A percentile compares a stretch with the other conserved stretches of the same genome.
Evolutionary conservation across 345 rosid species (phyloP).

Genomic region (Salix viminalis): DNA sequence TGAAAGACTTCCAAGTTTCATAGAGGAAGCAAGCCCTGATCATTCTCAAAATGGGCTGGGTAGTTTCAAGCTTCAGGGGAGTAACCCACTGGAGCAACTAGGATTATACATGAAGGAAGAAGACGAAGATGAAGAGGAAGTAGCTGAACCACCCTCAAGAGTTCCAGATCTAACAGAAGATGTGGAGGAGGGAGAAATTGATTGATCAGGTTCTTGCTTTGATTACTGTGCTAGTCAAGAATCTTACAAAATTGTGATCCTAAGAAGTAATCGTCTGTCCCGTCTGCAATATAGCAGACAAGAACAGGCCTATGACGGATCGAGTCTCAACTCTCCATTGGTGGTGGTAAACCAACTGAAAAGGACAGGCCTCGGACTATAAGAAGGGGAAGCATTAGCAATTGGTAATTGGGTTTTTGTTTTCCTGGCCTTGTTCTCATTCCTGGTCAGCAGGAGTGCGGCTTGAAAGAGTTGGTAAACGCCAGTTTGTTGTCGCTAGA

Average conservation of each 20-base stretch:
- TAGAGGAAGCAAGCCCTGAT: slow-evolving; percentile 56
- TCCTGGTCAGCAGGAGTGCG: background rate
- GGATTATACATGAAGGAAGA: slow-evolving; percentile 76
- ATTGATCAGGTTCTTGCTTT: slow-evolving; percentile 24
- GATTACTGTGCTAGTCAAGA: background rate
- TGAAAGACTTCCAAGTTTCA: slow-evolving; percentile 45
- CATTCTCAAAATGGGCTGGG: slow-evolving; percentile 43
- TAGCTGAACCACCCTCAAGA: slow-evolving; percentile 38
- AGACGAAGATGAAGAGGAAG: slow-evolving; percentile 54
- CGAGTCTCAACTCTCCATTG: background rate
- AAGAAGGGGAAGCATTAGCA: background rate
- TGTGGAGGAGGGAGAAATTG: slow-evolving; percentile 87
- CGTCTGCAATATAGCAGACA: background rate
- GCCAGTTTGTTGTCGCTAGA: background rate
- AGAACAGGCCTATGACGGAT: background rate
- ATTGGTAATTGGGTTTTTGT: background rate
- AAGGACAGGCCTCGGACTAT: background rate
- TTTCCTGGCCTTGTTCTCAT: background rate
- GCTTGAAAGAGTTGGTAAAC: background rate
- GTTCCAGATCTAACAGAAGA: slow-evolving; percentile 34
- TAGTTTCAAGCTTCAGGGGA: slow-evolving; percentile 67
- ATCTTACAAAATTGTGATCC: background rate
- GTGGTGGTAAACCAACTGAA: background rate
- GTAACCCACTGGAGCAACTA: slow-evolving; percentile 71
- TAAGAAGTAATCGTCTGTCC: background rate